Percentiles rank a stretch among this genome's conserved stretches.
Evolutionary conservation across 108 stramenopile species (phyloP).

Genomic region (Pelagomonas calceolata): DNA sequence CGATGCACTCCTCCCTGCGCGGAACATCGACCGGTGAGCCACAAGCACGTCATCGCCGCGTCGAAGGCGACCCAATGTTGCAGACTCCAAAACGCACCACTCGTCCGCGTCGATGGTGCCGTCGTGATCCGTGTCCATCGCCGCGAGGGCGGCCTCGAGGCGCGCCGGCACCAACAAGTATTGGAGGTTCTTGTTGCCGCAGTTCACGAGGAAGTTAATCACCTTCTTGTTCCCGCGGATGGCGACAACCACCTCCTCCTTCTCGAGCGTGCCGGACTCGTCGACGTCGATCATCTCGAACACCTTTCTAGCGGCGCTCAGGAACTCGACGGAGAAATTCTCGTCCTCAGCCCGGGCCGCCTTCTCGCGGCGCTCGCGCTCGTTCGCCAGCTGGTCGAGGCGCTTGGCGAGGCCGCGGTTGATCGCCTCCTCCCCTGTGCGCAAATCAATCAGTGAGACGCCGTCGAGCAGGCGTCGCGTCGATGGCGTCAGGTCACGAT

Average conservation of each 20-base stretch:
- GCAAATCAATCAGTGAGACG: no score
- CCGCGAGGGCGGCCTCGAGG: background rate
- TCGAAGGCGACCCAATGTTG: no score
- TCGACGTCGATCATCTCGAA: background rate
- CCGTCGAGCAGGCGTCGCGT: no score
- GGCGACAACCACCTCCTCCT: background rate
- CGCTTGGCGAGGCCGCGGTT: background rate
- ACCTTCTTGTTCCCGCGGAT: background rate
- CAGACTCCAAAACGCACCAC: no score
- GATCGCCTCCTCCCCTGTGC: background rate
- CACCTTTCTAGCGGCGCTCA: background rate
- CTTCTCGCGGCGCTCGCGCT: background rate
- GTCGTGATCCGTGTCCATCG: background rate
- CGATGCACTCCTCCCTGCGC: background rate
- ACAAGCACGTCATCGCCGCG: no score
- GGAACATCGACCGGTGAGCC: no score
- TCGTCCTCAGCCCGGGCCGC: background rate
- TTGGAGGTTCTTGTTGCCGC: background rate
- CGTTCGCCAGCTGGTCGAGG: background rate
- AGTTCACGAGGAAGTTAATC: background rate
- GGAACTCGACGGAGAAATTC: background rate
- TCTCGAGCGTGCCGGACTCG: background rate
- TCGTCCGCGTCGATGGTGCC: background rate
- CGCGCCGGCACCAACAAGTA: background rate
- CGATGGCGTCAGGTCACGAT: no score